Percentiles rank a stretch among this genome's conserved stretches.
These are phyloP conservation scores for Ganoderma boninense DNA, from an alignment of 1,284 basidiomycete genomes.

Conservation along the genomic window DNA sequence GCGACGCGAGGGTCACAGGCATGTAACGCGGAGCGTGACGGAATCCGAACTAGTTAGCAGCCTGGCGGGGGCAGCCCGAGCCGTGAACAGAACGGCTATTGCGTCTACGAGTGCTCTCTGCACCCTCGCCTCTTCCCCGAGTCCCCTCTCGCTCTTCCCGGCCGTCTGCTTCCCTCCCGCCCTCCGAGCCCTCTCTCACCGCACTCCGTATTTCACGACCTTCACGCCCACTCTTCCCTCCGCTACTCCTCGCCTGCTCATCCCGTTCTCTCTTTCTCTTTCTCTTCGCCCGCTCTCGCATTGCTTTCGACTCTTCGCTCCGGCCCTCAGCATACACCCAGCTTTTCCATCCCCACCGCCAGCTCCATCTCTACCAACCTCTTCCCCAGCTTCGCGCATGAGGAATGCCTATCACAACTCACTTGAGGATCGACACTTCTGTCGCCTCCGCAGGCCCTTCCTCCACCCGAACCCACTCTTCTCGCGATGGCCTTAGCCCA, in stretches of 20 bases:
- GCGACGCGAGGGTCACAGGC: conserved; percentile 20
- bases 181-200: conserved; percentile 22
- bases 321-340: conserved; percentile 3
- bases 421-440: conserved; percentile 57
- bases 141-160: conserved; percentile 18
- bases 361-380: conserved; percentile 8
- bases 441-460: conserved; percentile 46
- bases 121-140: not conserved
- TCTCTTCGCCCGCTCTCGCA: conserved; percentile 23
- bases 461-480: conserved; percentile 37
- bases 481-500: conserved; percentile 20
- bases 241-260: conserved; percentile 23
- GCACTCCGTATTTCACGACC: conserved; percentile 28
- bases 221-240: conserved; percentile 14
- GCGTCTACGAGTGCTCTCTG: not conserved
- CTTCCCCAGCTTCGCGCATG: conserved; percentile 6
- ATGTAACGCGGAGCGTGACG: conserved; percentile 27
- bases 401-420: conserved; percentile 47
- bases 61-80: not conserved
- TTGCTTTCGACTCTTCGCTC: conserved; percentile 19
- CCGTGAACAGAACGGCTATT: not conserved
- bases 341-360: not conserved
- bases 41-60: conserved; percentile 24
- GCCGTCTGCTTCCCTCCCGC: conserved; percentile 20
- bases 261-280: conserved; percentile 16